Evolutionary conservation across 352 stramenopile species (phyloP).

Genomic region (Phytophthora palmivora): DNA sequence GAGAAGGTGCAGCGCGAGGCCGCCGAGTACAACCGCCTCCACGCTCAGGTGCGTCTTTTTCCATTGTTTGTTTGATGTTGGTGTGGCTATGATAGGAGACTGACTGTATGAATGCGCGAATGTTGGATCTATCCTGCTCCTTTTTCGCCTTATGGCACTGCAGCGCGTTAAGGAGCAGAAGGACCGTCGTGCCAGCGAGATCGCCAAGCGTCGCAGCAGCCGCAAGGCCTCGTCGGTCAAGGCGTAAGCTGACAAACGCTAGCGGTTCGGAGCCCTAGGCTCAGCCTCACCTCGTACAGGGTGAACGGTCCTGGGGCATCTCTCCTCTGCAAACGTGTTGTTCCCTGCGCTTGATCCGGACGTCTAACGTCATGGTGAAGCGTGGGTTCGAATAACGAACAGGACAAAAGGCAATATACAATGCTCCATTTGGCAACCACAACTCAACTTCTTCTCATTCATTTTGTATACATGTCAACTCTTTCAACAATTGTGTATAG

Average conservation of each 20-base stretch:
- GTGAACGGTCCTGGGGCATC: constrained; percentile 33
- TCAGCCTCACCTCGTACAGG: constrained; percentile 18
- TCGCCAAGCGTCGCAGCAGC: constrained; percentile 98
- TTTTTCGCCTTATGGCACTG: constrained; percentile 95
- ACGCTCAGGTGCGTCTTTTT: constrained; percentile 87
- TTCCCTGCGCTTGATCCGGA: constrained; percentile 20
- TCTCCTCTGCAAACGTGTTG: constrained; percentile 39
- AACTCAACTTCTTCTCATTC: not conserved
- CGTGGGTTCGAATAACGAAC: constrained; percentile 45
- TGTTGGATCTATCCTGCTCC: constrained; percentile 78
- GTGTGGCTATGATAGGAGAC: constrained; percentile 13
- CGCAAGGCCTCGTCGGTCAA: constrained; percentile 94
- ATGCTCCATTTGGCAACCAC: constrained; percentile 43
- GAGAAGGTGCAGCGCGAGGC: constrained; percentile 94
- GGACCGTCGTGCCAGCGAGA: constrained; percentile 96
- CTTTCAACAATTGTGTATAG: no score
- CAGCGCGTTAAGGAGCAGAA: constrained; percentile 98
- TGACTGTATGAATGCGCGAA: constrained; percentile 50
- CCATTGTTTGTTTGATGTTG: not conserved
- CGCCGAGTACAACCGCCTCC: constrained; percentile 98
- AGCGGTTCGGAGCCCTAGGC: constrained; percentile 26
- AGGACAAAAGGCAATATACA: constrained; percentile 55
- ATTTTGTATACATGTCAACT: no score
- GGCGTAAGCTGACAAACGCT: constrained; percentile 66
- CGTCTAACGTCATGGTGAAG: constrained; percentile 9